phyloP scores from a whole-genome alignment of 2,329 filamentous ascomycete genomes.

The Fusarium sp. region DNA sequence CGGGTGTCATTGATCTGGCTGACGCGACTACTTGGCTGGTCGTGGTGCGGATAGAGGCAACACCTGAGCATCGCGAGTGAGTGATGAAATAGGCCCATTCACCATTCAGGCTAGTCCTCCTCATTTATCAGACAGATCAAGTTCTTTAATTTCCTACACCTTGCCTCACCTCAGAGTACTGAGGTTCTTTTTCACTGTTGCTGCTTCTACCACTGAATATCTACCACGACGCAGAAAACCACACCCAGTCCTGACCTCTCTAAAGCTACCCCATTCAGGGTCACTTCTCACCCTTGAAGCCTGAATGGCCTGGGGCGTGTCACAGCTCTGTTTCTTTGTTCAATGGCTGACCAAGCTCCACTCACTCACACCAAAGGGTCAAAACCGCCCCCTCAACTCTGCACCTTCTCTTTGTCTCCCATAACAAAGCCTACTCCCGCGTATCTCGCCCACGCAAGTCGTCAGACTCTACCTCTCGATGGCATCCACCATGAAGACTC shows the following conservation, averaged over 20 bases:
- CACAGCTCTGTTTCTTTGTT: too few species aligned
- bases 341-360: not conserved
- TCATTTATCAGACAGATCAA: not conserved
- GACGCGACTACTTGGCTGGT: constrained; percentile 52
- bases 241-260: too few species aligned
- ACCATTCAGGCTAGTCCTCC: too few species aligned
- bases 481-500: not conserved
- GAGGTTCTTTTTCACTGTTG: too few species aligned
- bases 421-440: not conserved
- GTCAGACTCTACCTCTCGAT: not conserved
- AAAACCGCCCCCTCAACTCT: not conserved
- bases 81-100: too few species aligned
- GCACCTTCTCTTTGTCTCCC: not conserved
- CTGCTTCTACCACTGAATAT: too few species aligned
- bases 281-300: too few species aligned
- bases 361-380: not conserved
- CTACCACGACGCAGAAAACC: too few species aligned
- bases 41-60: constrained; percentile 31
- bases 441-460: not conserved
- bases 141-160: too few species aligned
- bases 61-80: not conserved
- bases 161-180: too few species aligned
- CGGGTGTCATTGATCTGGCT: constrained; percentile 41
- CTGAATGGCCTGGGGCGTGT: too few species aligned
- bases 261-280: too few species aligned